Evolutionary conservation across 2,329 filamentous ascomycete genomes (phyloP), one percentile per base, ranked within the genome.

Genomic region (Claviceps paspali): DNA sequence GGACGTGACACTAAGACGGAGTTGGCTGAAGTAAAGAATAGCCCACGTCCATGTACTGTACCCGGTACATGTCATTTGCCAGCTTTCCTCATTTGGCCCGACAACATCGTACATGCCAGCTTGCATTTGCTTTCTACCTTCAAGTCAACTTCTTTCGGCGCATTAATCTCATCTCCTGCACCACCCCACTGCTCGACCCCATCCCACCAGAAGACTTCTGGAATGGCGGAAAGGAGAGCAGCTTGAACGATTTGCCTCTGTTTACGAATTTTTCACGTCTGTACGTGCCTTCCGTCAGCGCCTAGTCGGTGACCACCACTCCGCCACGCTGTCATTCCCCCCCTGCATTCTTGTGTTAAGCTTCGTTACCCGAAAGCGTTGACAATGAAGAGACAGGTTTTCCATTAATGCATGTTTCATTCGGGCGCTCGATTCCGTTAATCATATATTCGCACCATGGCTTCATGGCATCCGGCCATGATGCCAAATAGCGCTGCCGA

Each of bases 391-490:
- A 17, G 23, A n/a, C 24, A 28, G 28, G 24, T 12, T 24, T n/a
- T 12, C 15, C n/a, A 11, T 33, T 26, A 9, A 18, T 33, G 33
- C 29, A 41, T 41, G 30, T 21, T 33, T 35, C 14, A 12, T 24
- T 19, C 14, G 22, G 38, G 18, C n/a, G 29, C 29, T 29, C 36
- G 12, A 32, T 38, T 33, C 18, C 24, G 34, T 39, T 35, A 38
- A 37, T 34, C 12, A 15, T 33, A 26, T 22, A 32, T 38, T 47
- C 44, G 46, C 39, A 51, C 41, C 40, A 64, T 64, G 61, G 56
- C 55, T 45, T 54, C 57, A 48, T 62, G 60, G 60, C 56, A 62
- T 45, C 57, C 60, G 45, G 59, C 60, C 35, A 46, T 57, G 41
- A 58, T 62, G 52, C 61, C 63, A 23, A 54, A 55, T 40, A 46